Percentiles rank a stretch among this genome's conserved stretches.
phyloP scores from a whole-genome alignment of 306 rosid species.

The Lathyrus oleraceus region DNA sequence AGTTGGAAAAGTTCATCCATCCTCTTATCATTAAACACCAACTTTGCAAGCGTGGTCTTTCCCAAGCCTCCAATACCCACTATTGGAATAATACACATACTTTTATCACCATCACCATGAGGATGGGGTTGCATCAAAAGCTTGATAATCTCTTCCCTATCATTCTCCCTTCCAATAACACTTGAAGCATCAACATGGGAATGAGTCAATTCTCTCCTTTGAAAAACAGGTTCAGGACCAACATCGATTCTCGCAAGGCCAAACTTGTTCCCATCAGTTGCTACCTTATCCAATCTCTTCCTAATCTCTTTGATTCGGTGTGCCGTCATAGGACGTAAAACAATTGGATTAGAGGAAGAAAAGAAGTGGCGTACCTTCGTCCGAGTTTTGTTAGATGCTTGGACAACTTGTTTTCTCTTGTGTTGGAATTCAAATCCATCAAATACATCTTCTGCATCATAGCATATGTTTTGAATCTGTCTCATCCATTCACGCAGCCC shows the following conservation, averaged over 20 bases:
- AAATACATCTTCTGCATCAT: too few relatives aligned
- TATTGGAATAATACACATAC: constrained; percentile 6
- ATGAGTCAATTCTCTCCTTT: not conserved
- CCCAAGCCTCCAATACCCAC: constrained; percentile 33
- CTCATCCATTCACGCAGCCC: too few relatives aligned
- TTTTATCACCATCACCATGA: not conserved
- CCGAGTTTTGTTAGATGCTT: not conserved
- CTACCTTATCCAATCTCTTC: not conserved
- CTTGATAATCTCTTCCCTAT: not conserved
- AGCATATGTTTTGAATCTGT: not conserved
- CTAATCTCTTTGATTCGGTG: too few relatives aligned
- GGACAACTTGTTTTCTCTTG: not conserved
- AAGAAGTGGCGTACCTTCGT: not conserved
- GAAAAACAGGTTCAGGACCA: not conserved
- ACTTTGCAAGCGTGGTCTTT: constrained; percentile 30
- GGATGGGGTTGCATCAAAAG: constrained; percentile 2
- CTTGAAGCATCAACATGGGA: not conserved
- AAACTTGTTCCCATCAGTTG: not conserved
- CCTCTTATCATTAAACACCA: not conserved
- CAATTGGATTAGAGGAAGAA: not conserved
- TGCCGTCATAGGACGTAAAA: not conserved
- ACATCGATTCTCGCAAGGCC: not conserved
- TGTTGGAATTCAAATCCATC: not conserved
- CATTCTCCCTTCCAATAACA: not conserved
- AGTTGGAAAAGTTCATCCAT: not conserved